Evolutionary conservation across 805 yeast species (phyloP), one percentile per base, ranked within the genome.

Genomic region (Osmozyma mogii): DNA sequence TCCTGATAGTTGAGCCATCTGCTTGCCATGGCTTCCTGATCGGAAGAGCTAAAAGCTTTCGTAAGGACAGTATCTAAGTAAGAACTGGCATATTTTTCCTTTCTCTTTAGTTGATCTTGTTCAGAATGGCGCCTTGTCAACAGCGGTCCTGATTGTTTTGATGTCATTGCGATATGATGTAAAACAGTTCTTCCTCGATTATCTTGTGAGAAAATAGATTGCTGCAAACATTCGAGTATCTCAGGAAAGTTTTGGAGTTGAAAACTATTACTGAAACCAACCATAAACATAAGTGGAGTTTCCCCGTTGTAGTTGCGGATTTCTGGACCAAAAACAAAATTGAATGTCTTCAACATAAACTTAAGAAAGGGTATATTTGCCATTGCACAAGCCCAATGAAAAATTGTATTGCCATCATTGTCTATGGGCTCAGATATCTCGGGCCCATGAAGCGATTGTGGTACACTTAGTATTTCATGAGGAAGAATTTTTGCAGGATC

Each of bases 371-470:
- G 61, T 2, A 78, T 56, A 34, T 84, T 75, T 0, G 94, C 97
- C 52, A 92, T 68, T 0, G 96, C 84, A 10, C 96, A 78, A 3
- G 96, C 94, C 94, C 97, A 84, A 55, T 92, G 99, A 34, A 92
- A 65, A 0, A 95, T 85, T 0, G 95, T 81, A 49, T 92, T 92
- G 1, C 97, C 96, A 34, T 80, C 75, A 43, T 84, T 94, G 55
- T 94, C 99, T 25, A 94, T 83, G 1, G 96, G 78, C 19, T 85
- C 84, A 47, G 85, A 92, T 29, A 88, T 65, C 35, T 75, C 70
- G 21, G 84, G 73, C 43, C 74, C 72, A n/a, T 48, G 38, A 3
- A 59, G 34, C 6, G 70, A 68, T 21, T 61, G 56, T 1, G 89
- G 88, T 5, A 83, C 81, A 29, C 63, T 56, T 17, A 22, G 15